These are phyloP conservation scores for Suillus hirtellus DNA, from an alignment of 768 basidiomycete species.

Conservation along the genomic window DNA sequence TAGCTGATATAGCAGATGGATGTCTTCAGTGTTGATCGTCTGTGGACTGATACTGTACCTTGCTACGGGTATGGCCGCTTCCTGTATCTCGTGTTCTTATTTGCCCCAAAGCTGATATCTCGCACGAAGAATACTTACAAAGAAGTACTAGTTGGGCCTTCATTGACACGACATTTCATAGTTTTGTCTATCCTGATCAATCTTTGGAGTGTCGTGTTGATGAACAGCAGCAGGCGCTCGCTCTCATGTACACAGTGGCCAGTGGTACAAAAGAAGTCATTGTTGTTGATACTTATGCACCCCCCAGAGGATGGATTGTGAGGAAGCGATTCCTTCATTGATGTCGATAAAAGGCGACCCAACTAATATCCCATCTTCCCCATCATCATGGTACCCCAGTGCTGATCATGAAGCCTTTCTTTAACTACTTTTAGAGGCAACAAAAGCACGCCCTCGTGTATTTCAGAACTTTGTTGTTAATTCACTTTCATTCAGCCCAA, in stretches of 20 bases:
- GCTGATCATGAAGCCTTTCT: background rate
- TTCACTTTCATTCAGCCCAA: background rate
- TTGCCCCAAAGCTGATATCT: background rate
- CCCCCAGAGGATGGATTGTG: too few relatives aligned
- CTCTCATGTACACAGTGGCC: background rate
- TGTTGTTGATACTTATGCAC: background rate
- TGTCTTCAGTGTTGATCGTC: background rate
- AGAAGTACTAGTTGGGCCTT: background rate
- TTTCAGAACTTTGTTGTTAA: background rate
- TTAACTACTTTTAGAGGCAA: background rate
- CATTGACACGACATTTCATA: background rate
- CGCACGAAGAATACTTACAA: background rate
- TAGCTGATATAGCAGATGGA: conserved; percentile 8
- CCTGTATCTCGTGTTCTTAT: background rate
- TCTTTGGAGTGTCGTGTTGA: background rate
- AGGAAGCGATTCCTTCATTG: too few relatives aligned
- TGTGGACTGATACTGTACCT: background rate
- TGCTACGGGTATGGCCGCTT: background rate
- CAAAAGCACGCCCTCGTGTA: background rate
- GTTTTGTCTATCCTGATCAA: background rate
- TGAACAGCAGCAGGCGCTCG: background rate
- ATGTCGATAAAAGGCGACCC: background rate
- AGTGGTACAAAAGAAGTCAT: background rate
- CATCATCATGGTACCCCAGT: background rate
- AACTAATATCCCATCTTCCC: background rate